Evolutionary conservation across 2,329 filamentous ascomycete genomes (phyloP).

Genomic region (Diaporthe ampelina): DNA sequence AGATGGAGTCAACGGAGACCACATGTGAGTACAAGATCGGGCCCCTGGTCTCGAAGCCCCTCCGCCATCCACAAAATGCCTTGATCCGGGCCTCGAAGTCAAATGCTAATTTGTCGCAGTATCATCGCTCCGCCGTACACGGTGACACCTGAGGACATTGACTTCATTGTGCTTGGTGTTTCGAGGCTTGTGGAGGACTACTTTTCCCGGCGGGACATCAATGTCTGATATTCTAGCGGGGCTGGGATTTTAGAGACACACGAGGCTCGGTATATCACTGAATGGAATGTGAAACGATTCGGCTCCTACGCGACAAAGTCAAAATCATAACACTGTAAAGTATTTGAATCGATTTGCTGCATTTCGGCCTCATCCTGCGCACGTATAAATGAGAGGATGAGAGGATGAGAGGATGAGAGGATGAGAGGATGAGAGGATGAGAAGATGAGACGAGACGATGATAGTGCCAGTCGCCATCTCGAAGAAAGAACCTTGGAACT

Average conservation of each 20-base stretch:
- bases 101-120: neutral
- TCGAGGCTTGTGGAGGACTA: conserved; percentile 66
- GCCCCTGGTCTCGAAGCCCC: neutral
- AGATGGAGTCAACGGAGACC: conserved; percentile 74
- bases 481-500: too few species aligned
- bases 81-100: neutral
- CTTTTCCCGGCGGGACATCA: conserved; percentile 48
- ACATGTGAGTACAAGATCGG: conserved; percentile 57
- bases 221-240: neutral
- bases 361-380: neutral
- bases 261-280: too few species aligned
- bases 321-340: neutral
- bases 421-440: neutral
- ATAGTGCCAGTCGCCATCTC: neutral
- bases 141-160: conserved; percentile 68
- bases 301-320: neutral
- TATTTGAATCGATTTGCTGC: neutral
- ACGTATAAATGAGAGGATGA: neutral
- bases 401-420: neutral
- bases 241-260: neutral
- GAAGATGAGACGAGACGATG: neutral
- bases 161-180: conserved; percentile 66
- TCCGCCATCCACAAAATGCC: neutral
- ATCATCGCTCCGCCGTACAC: conserved; percentile 79
- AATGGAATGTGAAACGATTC: too few species aligned